phyloP scores from a whole-genome alignment of 2,329 filamentous ascomycete species.

The Trichoderma gracile region DNA sequence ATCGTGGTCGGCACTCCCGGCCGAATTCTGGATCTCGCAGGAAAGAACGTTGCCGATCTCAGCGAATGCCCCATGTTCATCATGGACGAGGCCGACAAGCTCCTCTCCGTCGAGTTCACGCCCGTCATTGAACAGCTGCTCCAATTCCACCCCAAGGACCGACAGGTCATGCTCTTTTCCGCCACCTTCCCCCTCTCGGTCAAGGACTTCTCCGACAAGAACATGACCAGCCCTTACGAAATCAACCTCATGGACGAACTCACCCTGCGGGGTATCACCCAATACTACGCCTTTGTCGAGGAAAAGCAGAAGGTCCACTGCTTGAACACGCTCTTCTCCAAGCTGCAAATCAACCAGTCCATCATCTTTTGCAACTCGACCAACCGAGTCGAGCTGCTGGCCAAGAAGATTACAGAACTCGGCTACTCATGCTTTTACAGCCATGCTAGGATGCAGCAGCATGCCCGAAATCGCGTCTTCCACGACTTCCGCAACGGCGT shows the following conservation, averaged over 20 bases:
- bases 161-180: conserved; percentile 99
- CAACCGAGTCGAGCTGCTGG: conserved; percentile 93
- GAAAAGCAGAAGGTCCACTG: conserved; percentile 99
- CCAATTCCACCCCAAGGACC: conserved; percentile 92
- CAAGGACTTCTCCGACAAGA: conserved; percentile 97
- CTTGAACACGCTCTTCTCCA: conserved; percentile 97
- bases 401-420: conserved; percentile 98
- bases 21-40: conserved; percentile 91
- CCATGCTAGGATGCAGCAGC: conserved; percentile 96
- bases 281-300: conserved; percentile 99
- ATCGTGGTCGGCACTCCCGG: conserved; percentile 97
- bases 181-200: conserved; percentile 97
- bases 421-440: conserved; percentile 99
- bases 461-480: conserved; percentile 96
- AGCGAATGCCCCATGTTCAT: conserved; percentile 97
- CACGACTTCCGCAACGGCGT: conserved; percentile 93
- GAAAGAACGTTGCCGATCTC: conserved; percentile 94
- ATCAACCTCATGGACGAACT: conserved; percentile 99
- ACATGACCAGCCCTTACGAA: conserved; percentile 94
- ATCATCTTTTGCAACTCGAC: conserved; percentile 99
- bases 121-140: conserved; percentile 95
- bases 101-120: conserved; percentile 94
- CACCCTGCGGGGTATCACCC: conserved; percentile 94
- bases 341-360: conserved; percentile 99
- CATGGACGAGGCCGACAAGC: conserved; percentile 99